These are phyloP conservation scores for Ustilago trichophora DNA, from an alignment of 1,284 basidiomycete genomes.

Conservation along the genomic window DNA sequence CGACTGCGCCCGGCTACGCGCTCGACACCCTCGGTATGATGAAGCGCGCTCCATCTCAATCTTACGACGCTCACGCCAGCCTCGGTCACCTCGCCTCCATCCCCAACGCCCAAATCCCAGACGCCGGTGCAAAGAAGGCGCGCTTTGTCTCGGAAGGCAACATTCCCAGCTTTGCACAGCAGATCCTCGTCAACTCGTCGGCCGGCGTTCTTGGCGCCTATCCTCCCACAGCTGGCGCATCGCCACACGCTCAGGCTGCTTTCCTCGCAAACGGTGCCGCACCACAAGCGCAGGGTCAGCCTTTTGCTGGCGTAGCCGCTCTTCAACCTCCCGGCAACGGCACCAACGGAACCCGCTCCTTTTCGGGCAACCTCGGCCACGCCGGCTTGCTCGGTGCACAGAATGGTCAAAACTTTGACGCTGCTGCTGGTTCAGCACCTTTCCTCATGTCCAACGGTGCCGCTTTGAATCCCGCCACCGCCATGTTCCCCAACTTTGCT, in stretches of 20 bases:
- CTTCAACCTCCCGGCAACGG: constrained; percentile 46
- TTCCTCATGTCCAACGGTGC: constrained; percentile 29
- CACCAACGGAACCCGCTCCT: constrained; percentile 48
- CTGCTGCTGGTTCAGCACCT: constrained; percentile 20
- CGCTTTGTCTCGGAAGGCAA: constrained; percentile 58
- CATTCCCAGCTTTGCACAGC: constrained; percentile 40
- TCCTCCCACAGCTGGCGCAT: constrained; percentile 1
- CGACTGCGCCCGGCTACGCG: constrained; percentile 23
- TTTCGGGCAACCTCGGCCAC: constrained; percentile 44
- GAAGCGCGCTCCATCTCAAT: constrained; percentile 53
- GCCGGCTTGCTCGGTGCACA: constrained; percentile 24
- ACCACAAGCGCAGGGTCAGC: constrained; percentile 12
- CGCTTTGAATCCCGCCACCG: constrained; percentile 18
- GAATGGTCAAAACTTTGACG: constrained; percentile 20
- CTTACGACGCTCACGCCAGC: constrained; percentile 47
- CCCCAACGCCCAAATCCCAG: constrained; percentile 20
- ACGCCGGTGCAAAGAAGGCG: constrained; percentile 45
- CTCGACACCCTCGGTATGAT: constrained; percentile 51
- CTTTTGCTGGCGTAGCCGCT: constrained; percentile 23
- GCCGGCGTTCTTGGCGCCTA: constrained; percentile 13
- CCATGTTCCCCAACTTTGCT: constrained; percentile 34
- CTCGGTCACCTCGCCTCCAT: constrained; percentile 29
- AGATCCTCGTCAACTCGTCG: constrained; percentile 25
- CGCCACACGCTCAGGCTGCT: constrained; percentile 13
- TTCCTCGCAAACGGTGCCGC: constrained; percentile 27